Evolutionary conservation across 768 basidiomycete species (phyloP).

Genomic region (Sutorius australiensis): DNA sequence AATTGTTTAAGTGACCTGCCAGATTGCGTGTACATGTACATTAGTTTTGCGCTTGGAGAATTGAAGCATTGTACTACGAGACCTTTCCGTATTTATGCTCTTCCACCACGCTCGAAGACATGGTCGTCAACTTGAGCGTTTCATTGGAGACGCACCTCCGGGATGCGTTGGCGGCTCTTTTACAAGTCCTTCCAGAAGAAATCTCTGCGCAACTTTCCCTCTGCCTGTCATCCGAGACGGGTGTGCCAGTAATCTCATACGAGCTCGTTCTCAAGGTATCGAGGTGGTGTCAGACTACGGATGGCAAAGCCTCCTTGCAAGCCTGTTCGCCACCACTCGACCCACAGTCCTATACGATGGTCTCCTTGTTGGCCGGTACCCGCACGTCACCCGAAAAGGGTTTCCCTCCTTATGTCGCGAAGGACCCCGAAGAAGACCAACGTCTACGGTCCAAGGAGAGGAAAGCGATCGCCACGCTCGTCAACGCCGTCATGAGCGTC

Average conservation of each 20-base stretch:
- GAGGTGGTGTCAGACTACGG: slow-evolving; percentile 60
- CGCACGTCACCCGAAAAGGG: slow-evolving; percentile 74
- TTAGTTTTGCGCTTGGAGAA: neutral
- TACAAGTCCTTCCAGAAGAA: slow-evolving; percentile 42
- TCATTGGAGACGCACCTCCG: slow-evolving; percentile 67
- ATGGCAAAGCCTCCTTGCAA: slow-evolving; percentile 39
- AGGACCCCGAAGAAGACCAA: slow-evolving; percentile 46
- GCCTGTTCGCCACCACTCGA: slow-evolving; percentile 44
- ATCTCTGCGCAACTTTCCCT: slow-evolving; percentile 40
- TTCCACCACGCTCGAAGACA: neutral
- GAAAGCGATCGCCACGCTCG: slow-evolving; percentile 62
- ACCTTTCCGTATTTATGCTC: neutral
- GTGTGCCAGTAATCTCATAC: slow-evolving; percentile 54
- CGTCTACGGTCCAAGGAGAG: slow-evolving; percentile 49
- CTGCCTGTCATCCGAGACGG: slow-evolving; percentile 31
- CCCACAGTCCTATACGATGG: slow-evolving; percentile 59
- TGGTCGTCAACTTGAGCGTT: slow-evolving; percentile 42
- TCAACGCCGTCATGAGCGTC: slow-evolving; percentile 72
- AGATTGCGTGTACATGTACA: neutral
- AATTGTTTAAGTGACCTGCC: neutral
- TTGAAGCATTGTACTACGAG: neutral
- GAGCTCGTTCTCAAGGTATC: slow-evolving; percentile 55
- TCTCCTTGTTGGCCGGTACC: slow-evolving; percentile 72
- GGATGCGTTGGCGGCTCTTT: slow-evolving; percentile 45
- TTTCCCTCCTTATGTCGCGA: slow-evolving; percentile 50